Conservation (phyloP, 306 rosid genomes). For the Amphicarpaea edgeworthii region DNA sequence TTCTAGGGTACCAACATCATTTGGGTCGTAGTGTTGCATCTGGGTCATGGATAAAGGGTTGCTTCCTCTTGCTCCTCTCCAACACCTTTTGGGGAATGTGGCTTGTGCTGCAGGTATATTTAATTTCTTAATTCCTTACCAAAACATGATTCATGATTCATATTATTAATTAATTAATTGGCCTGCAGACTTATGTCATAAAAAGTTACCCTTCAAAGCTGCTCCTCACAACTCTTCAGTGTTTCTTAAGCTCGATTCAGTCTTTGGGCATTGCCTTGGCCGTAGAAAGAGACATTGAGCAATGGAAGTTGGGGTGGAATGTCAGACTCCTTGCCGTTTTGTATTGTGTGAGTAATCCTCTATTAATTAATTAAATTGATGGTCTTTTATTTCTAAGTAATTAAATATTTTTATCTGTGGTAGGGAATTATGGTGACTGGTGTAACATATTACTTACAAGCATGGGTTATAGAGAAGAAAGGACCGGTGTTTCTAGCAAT, state of each 20-base stretch:
- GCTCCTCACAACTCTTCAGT: conserved; percentile 75
- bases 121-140: not conserved
- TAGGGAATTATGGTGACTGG: conserved; percentile 89
- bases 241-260: conserved; percentile 70
- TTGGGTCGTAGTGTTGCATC: conserved; percentile 42
- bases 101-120: conserved; percentile 80
- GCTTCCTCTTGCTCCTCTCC: conserved; percentile 81
- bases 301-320: conserved; percentile 84
- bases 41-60: conserved; percentile 78
- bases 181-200: conserved; percentile 64
- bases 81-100: conserved; percentile 74
- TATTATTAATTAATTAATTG: not conserved
- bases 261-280: conserved; percentile 68
- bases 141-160: not conserved
- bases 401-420: not conserved
- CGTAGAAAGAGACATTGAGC: conserved; percentile 67
- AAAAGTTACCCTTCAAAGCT: conserved; percentile 80
- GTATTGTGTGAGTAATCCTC: conserved; percentile 63
- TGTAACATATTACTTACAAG: conserved; percentile 76
- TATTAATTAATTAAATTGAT: conserved; percentile 9
- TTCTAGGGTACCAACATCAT: conserved; percentile 41
- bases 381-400: not conserved
- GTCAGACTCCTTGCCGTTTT: conserved; percentile 70
- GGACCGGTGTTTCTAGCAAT: conserved; percentile 89
- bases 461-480: conserved; percentile 86